Evolutionary conservation across 441 rosid genomes (phyloP).

Genomic region (Manihot esculenta): DNA sequence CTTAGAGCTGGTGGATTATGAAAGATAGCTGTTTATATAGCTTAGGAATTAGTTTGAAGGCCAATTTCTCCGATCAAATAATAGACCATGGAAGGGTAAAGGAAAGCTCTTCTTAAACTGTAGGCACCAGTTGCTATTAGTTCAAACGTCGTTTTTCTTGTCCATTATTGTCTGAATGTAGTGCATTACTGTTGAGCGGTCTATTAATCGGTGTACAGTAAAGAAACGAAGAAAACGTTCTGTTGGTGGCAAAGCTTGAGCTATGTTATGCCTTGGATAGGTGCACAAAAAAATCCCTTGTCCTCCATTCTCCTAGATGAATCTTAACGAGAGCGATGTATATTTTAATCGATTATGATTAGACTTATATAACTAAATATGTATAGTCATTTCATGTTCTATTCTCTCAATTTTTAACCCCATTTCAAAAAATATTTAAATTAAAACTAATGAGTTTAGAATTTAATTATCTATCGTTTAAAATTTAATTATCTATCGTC

Average conservation of each 20-base stretch:
- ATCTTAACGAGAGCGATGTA: too few relatives aligned
- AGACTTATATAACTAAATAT: too few relatives aligned
- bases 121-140: background rate
- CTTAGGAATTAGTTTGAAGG: background rate
- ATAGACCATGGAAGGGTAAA: background rate
- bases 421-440: too few relatives aligned
- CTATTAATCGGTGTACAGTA: background rate
- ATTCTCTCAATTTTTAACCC: too few relatives aligned
- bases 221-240: background rate
- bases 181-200: background rate
- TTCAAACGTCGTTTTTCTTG: too few relatives aligned
- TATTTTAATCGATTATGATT: too few relatives aligned
- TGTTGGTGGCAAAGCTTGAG: background rate
- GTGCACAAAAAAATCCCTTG: too few relatives aligned
- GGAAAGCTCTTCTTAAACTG: conserved; percentile 3
- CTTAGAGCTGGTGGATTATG: background rate
- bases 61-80: background rate
- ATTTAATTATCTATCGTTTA: too few relatives aligned
- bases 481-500: too few relatives aligned
- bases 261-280: background rate
- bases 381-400: too few relatives aligned
- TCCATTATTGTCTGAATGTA: background rate
- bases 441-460: too few relatives aligned
- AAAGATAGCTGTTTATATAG: background rate
- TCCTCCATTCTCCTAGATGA: too few relatives aligned